Conservation (phyloP, 305 asterid species). For the Fraxinus velutina region DNA sequence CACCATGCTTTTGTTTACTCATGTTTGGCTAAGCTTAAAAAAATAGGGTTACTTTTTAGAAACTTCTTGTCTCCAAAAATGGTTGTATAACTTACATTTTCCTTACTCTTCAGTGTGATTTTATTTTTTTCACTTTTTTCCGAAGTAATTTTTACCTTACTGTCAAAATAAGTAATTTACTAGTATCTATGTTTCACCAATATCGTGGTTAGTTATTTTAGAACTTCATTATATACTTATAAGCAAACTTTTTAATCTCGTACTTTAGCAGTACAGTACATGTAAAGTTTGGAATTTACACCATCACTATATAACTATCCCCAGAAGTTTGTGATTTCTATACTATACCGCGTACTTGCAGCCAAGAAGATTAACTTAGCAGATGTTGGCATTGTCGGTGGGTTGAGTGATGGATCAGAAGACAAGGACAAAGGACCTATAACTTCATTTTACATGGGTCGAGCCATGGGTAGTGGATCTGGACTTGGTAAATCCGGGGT, state of each 20-base stretch:
- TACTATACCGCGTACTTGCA: slow-evolving; percentile 34
- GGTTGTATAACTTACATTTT: not conserved
- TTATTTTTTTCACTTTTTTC: not conserved
- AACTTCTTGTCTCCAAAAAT: not conserved
- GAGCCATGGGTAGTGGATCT: slow-evolving; percentile 62
- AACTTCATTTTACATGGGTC: slow-evolving; percentile 56
- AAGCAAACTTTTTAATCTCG: not conserved
- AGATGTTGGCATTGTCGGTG: slow-evolving; percentile 78
- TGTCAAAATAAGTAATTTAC: too few species aligned
- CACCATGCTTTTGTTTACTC: not conserved
- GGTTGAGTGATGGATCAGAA: slow-evolving; percentile 57
- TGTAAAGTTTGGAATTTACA: not conserved
- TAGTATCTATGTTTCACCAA: not conserved
- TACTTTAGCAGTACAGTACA: not conserved
- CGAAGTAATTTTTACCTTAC: not conserved
- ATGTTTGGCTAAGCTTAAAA: not conserved
- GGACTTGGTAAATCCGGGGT: slow-evolving; percentile 51
- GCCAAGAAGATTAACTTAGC: slow-evolving; percentile 84
- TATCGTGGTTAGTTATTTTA: not conserved
- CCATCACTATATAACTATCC: not conserved
- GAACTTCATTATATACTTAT: not conserved
- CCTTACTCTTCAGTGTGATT: not conserved
- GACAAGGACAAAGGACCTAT: slow-evolving; percentile 59
- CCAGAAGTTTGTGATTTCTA: not conserved
- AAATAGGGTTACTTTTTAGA: not conserved